Evolutionary conservation across 371 early-diverging fungal species (phyloP), one percentile per base, ranked within the genome.

Genomic region (Haplosporangium sp.): DNA sequence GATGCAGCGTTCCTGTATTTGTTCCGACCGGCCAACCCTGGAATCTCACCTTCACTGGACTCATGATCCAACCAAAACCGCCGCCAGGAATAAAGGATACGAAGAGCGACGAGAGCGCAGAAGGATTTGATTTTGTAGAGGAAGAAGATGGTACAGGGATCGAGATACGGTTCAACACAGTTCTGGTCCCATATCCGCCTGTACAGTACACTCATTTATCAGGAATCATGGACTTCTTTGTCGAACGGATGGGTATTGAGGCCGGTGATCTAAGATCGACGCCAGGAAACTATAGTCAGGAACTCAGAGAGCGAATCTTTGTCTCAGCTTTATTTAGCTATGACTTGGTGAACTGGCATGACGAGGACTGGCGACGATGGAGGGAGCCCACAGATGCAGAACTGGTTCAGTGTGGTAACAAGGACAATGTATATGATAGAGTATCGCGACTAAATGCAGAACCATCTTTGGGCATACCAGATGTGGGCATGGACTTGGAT

Each of bases 1-100:
- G 83, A 6, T 95, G 95, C 73, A 80, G 67, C n/a, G 74, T 94
- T 18, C 94, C 95, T 10, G 87, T 89, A 6, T 95, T 95, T 85
- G 87, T 93, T 9, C 92, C 92, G 0, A 87, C 87, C 9, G 94
- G 93, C 6, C 91, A 91, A 20, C 83, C 83, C 6, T 88, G 93
- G 80, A 86, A 91, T 20, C 51, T 72, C 51, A 79, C 79, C 0
- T 79, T 79, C 53, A 64, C 65, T 1, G 79, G 79, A 21, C 62
- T 79, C 16, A 46, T 58, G 50, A 68, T 79, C 14, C 64, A 64
- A n/a, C 65, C 79, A 3, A 61, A 65, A 6, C 37, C 55, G 38
- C 18, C 57, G 4, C 16, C 54, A n/a, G 12, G 1, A 38, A 18
- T 8, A 20, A 13, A 55, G 47, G 46, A 23, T n/a, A 8, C 58